Percentiles rank a stretch among this genome's conserved stretches.
Evolutionary conservation across 225 moss, liverwort and hornwort species (phyloP).

Genomic region (Physcomitrium patens): DNA sequence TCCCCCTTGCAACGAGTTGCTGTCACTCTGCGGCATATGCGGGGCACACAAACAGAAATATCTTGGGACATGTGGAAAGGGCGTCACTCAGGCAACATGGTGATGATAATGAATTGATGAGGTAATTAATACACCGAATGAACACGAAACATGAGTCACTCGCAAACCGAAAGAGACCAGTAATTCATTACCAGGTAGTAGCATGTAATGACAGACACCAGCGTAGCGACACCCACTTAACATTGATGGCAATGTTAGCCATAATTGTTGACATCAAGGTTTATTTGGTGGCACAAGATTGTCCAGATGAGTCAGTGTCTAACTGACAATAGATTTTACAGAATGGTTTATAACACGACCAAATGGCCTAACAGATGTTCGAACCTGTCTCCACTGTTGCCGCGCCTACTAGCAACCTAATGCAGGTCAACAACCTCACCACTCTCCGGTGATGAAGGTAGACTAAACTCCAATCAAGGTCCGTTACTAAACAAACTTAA

Average conservation of each 20-base stretch:
- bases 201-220: too few species aligned
- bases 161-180: too few species aligned
- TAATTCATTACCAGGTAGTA: too few species aligned
- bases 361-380: conserved; percentile 26
- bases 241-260: neutral
- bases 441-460: conserved; percentile 10
- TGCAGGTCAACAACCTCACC: conserved; percentile 11
- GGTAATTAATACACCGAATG: too few species aligned
- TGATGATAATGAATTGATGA: too few species aligned
- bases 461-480: conserved; percentile 24
- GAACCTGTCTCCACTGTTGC: conserved; percentile 25
- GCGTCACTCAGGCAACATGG: too few species aligned
- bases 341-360: conserved; percentile 34
- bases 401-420: conserved; percentile 22
- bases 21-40: too few species aligned
- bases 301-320: neutral
- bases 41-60: too few species aligned
- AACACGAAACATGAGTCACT: too few species aligned
- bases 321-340: conserved; percentile 38
- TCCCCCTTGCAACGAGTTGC: too few species aligned
- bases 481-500: conserved; percentile 21
- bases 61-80: too few species aligned
- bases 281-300: neutral
- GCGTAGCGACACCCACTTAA: neutral
- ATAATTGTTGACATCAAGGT: neutral